Evolutionary conservation across 1,284 basidiomycete species (phyloP), one percentile per base, ranked within the genome.

Genomic region (Fomes fomentarius): DNA sequence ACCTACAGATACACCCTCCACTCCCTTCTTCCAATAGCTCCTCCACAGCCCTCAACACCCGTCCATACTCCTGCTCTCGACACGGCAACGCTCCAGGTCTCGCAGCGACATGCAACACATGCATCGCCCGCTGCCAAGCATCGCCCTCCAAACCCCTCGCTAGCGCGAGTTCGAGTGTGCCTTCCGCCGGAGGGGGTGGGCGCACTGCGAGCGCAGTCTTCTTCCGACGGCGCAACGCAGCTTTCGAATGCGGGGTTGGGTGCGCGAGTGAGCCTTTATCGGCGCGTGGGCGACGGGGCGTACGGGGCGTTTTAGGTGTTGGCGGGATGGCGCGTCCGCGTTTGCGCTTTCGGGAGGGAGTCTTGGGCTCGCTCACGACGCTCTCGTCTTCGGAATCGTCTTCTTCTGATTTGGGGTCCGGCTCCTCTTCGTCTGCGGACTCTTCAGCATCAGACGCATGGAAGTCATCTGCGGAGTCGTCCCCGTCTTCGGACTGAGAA

Each of bases 1-100:
- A 80, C 94, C 68, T 69, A 94, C 96, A 99, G 46, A 99, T 78
- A 74, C 97, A 99, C 5, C 94, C 95, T 0, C 97, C 96, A 33
- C 90, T 93, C 0, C 94, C 94, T 62, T 95, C 92, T 57, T 97
- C 93, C 2, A 99, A 77, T 12, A 97, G 78, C 62, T 95, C 91
- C 54, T 91, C 88, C 4, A 98, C 88, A 40, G 85, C 84, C 19
- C 83, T 76, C 64, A 96, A 70, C 34, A 98, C 87, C 48, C 85
- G 81, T 24, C 80, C 79, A 68, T 92, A 97, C 72, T 98, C 94
- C 38, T 88, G 85, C 55, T 96, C 93, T 45, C 97, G 78, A 71
- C 96, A 98, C 1, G 95, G 95, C 38, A 99, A 74, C 35, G 85
- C 81, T 59, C 96, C 93, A 1, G 97, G 96, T 4, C 96, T 87